Evolutionary conservation across 2,329 filamentous ascomycete species (phyloP).

Genomic region (Penicillium sp.): DNA sequence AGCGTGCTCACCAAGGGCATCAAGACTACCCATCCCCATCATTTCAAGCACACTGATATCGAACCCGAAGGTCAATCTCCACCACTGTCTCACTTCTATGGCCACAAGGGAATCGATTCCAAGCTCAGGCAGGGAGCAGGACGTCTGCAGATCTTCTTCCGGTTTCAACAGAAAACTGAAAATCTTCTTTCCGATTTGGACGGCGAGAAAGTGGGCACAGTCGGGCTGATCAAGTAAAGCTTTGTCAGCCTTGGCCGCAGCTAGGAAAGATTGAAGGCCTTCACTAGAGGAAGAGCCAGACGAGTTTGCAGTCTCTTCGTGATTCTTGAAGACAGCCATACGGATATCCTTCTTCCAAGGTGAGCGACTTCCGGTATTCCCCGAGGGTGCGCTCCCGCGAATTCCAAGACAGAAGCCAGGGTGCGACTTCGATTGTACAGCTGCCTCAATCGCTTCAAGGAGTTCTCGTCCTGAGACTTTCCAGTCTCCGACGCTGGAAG

Average conservation of each 20-base stretch:
- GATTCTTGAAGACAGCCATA: constrained; percentile 1
- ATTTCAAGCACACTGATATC: constrained; percentile 29
- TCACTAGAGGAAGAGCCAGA: not conserved
- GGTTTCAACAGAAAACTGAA: constrained; percentile 19
- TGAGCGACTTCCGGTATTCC: not conserved
- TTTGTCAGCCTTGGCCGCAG: constrained; percentile 1
- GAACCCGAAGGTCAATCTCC: constrained; percentile 14
- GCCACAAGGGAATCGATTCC: constrained; percentile 32
- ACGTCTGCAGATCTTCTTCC: constrained; percentile 19
- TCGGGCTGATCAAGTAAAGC: not conserved
- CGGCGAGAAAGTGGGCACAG: constrained; percentile 10
- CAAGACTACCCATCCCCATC: constrained; percentile 14
- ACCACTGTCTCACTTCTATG: constrained; percentile 31
- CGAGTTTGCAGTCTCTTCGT: not conserved
- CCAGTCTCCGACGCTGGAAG: not conserved
- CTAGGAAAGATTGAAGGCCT: constrained; percentile 2
- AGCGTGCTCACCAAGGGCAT: constrained; percentile 14
- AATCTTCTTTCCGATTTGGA: constrained; percentile 21
- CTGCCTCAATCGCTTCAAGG: not conserved
- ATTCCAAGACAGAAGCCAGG: constrained; percentile 1
- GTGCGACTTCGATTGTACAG: not conserved
- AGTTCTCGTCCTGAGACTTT: not conserved
- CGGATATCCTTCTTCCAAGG: constrained; percentile 4
- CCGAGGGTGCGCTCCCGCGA: not conserved
- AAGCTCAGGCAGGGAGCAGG: constrained; percentile 19